A percentile compares a stretch with the other conserved stretches of the same genome.
phyloP scores from a whole-genome alignment of 2,329 filamentous ascomycete species.

The Colletotrichum cordylinicola region DNA sequence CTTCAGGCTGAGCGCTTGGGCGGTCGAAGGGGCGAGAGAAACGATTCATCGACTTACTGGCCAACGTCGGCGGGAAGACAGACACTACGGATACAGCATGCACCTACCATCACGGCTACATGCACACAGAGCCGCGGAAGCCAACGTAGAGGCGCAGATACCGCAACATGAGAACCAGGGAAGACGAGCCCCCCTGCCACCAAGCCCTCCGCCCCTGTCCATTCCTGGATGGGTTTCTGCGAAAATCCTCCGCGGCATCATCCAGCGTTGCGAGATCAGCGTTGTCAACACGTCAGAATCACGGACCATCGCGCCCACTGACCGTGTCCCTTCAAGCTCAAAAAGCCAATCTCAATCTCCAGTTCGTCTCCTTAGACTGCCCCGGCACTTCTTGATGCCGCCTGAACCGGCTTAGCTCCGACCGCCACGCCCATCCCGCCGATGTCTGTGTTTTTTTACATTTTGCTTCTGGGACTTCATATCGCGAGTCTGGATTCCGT shows the following conservation, averaged over 20 bases:
- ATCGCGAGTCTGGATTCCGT: neutral
- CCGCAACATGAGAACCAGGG: neutral
- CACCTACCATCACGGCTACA: neutral
- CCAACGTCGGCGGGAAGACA: neutral
- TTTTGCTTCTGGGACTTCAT: neutral
- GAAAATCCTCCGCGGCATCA: slow-evolving; percentile 14
- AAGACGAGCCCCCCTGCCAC: neutral
- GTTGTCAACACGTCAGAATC: slow-evolving; percentile 18
- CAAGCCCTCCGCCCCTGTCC: neutral
- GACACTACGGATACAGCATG: neutral
- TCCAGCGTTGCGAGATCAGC: slow-evolving; percentile 18
- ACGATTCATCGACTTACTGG: neutral
- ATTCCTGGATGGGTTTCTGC: neutral
- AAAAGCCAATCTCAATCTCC: slow-evolving; percentile 17
- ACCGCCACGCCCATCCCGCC: neutral
- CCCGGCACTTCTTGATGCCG: slow-evolving; percentile 7
- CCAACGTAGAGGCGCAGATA: neutral
- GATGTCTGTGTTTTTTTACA: neutral
- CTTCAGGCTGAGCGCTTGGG: neutral
- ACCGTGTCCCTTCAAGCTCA: slow-evolving; percentile 17
- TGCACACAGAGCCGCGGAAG: neutral
- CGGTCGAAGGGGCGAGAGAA: neutral
- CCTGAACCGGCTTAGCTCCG: slow-evolving; percentile 12
- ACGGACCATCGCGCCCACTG: slow-evolving; percentile 2
- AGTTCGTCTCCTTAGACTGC: neutral